Evolutionary conservation across 805 yeast species (phyloP).

Genomic region (Candida insectorum): DNA sequence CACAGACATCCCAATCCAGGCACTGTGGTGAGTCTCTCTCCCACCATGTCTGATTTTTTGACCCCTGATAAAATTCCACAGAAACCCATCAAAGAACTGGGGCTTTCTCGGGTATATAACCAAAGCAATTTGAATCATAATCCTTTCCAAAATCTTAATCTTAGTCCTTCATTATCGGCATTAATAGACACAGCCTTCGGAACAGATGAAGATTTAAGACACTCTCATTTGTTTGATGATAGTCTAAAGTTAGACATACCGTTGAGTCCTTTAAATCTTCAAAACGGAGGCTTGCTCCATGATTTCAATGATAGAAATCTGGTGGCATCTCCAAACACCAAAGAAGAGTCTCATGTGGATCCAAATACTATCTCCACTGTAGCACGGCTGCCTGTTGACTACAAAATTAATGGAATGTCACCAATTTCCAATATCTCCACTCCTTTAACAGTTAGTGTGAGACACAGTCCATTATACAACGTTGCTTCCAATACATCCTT

Average conservation of each 20-base stretch:
- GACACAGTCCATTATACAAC: conserved; percentile 6
- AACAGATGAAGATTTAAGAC: conserved; percentile 17
- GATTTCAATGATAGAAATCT: conserved; percentile 5
- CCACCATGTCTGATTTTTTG: conserved; percentile 11
- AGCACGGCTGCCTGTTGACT: background rate
- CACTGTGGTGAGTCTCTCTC: conserved; percentile 6
- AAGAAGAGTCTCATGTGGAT: background rate
- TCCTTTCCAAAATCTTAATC: conserved; percentile 17
- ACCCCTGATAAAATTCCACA: conserved; percentile 7
- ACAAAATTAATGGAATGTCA: background rate
- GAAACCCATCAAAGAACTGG: background rate
- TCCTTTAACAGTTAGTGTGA: conserved; percentile 8
- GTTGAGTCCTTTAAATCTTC: conserved; percentile 22
- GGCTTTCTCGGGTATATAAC: background rate
- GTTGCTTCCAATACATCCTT: conserved; percentile 11
- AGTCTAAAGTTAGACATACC: conserved; percentile 20
- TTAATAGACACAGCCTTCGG: conserved; percentile 32
- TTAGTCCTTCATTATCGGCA: conserved; percentile 39
- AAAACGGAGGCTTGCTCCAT: conserved; percentile 6
- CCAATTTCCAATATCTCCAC: background rate
- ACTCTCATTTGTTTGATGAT: conserved; percentile 11
- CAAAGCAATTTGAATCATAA: background rate
- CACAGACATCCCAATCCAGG: conserved; percentile 2
- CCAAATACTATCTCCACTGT: background rate
- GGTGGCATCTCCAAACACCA: background rate